A percentile compares a stretch with the other conserved stretches of the same genome.
Evolutionary conservation across 2,329 filamentous ascomycete genomes (phyloP).

Genomic region (Hypoxylon sp.): DNA sequence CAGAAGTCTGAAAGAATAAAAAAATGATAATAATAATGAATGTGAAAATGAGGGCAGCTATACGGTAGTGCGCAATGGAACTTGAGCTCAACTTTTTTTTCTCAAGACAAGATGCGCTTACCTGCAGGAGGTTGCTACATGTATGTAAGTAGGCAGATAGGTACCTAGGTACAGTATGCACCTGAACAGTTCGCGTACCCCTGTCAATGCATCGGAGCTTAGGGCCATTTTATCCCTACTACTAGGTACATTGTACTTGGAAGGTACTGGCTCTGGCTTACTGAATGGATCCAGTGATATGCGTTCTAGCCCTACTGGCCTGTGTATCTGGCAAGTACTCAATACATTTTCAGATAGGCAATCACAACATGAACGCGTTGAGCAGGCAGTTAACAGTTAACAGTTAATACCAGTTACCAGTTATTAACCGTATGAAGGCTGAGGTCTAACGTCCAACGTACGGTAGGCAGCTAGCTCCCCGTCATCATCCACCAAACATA

Average conservation of each 20-base stretch:
- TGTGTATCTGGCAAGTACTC: neutral
- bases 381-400: neutral
- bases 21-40: neutral
- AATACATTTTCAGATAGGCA: neutral
- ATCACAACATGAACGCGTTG: constrained; percentile 4
- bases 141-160: neutral
- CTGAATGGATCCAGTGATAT: neutral
- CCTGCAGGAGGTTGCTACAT: constrained; percentile 10
- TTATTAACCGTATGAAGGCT: constrained; percentile 4
- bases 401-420: neutral
- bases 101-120: constrained; percentile 31
- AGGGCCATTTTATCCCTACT: constrained; percentile 3
- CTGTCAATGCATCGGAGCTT: constrained; percentile 31
- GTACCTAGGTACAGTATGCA: constrained; percentile 11
- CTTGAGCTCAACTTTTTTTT: constrained; percentile 32
- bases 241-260: constrained; percentile 2
- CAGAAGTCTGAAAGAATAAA: constrained; percentile 3
- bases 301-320: neutral
- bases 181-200: constrained; percentile 38
- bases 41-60: constrained; percentile 11
- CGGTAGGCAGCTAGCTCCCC: constrained; percentile 51
- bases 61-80: constrained; percentile 29
- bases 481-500: constrained; percentile 49
- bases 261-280: neutral
- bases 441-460: constrained; percentile 23